Percentiles rank a stretch among this genome's conserved stretches.
These are phyloP conservation scores for Hemileccinum impolitum DNA, from an alignment of 768 basidiomycete genomes.

Conservation along the genomic window DNA sequence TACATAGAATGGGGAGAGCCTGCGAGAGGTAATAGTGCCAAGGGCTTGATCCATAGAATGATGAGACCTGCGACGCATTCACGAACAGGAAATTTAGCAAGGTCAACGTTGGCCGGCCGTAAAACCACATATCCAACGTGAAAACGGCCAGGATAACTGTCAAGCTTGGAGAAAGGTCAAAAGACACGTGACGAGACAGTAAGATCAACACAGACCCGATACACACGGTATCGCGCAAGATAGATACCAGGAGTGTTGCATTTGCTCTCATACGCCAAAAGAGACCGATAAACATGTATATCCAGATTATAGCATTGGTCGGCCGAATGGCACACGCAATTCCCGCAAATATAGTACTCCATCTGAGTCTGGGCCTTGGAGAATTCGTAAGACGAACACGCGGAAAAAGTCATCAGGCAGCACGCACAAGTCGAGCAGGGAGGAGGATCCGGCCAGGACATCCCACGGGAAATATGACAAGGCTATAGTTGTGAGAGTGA, in stretches of 20 bases:
- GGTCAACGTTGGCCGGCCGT: conserved; percentile 64
- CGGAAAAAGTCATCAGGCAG: neutral
- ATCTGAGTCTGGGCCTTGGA: conserved; percentile 30
- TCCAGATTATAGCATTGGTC: conserved; percentile 86
- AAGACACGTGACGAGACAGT: neutral
- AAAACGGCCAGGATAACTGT: conserved; percentile 32
- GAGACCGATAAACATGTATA: conserved; percentile 59
- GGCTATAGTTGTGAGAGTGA: conserved; percentile 76
- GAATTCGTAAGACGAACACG: conserved; percentile 28
- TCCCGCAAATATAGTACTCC: conserved; percentile 59
- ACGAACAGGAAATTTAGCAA: conserved; percentile 78
- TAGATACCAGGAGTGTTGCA: conserved; percentile 22
- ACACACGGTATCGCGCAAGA: conserved; percentile 38
- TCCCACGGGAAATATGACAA: conserved; percentile 78
- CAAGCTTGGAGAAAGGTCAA: conserved; percentile 17
- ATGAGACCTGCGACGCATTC: conserved; percentile 81
- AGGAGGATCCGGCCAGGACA: conserved; percentile 28
- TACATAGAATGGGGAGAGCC: conserved; percentile 78
- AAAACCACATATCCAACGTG: conserved; percentile 67
- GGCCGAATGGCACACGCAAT: conserved; percentile 82
- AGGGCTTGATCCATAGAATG: conserved; percentile 86
- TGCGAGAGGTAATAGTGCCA: conserved; percentile 92
- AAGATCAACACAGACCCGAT: conserved; percentile 44
- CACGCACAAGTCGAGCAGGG: conserved; percentile 20
- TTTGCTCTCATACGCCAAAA: conserved; percentile 50